Percentiles rank a stretch among this genome's conserved stretches.
These are phyloP conservation scores for Talaromyces stipitatus DNA, from an alignment of 495 filamentous ascomycete genomes.

Conservation along the genomic window DNA sequence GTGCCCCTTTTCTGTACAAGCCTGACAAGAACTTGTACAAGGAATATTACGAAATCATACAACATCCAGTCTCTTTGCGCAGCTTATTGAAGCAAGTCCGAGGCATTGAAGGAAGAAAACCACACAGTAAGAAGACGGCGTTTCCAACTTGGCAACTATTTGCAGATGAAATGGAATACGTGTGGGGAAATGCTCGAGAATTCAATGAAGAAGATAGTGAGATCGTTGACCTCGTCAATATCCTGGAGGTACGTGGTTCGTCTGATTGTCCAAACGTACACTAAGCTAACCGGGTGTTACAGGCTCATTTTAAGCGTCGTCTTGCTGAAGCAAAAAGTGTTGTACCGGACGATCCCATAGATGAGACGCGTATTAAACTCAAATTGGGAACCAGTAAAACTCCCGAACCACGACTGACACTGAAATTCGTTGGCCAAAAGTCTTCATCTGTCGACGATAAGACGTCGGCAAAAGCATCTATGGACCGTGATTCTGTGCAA, in stretches of 20 bases:
- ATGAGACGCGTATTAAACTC: constrained; percentile 50
- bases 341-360: constrained; percentile 56
- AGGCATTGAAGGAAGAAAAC: constrained; percentile 57
- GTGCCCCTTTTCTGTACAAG: constrained; percentile 25
- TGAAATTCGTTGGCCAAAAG: constrained; percentile 33
- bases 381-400: constrained; percentile 51
- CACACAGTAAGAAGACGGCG: constrained; percentile 56
- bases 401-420: constrained; percentile 43
- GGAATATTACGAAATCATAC: constrained; percentile 74
- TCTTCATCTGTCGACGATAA: constrained; percentile 22
- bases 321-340: constrained; percentile 60
- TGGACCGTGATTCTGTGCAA: constrained; percentile 42
- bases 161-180: constrained; percentile 64
- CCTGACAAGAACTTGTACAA: constrained; percentile 21
- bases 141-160: constrained; percentile 75
- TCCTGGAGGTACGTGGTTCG: constrained; percentile 58
- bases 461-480: constrained; percentile 28
- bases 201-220: constrained; percentile 88
- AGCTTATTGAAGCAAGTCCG: constrained; percentile 62
- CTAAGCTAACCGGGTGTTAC: constrained; percentile 16
- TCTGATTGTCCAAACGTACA: background rate
- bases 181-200: constrained; percentile 78
- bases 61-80: constrained; percentile 63
- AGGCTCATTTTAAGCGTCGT: constrained; percentile 58
- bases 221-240: constrained; percentile 60